phyloP scores from a whole-genome alignment of 2,329 filamentous ascomycete species.

The Alternaria postmessia region DNA sequence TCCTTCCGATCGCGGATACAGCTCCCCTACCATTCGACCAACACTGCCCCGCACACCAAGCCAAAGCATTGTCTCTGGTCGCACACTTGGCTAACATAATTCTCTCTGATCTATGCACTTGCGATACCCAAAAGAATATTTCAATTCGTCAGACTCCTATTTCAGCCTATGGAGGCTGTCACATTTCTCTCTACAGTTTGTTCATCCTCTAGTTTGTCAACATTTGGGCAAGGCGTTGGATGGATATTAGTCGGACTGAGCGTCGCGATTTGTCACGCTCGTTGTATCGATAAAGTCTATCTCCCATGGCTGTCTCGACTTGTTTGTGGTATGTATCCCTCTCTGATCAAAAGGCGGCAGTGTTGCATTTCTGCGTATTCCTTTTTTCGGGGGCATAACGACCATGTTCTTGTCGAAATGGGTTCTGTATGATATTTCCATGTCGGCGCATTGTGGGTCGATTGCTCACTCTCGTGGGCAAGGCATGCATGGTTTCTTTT shows the following conservation, averaged over 20 bases:
- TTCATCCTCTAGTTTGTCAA: slow-evolving; percentile 14
- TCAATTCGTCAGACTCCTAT: slow-evolving; percentile 18
- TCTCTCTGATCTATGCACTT: slow-evolving; percentile 31
- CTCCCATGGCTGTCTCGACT: slow-evolving; percentile 23
- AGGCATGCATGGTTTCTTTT: slow-evolving; percentile 26
- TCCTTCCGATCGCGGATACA: slow-evolving; percentile 42
- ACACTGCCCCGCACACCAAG: slow-evolving; percentile 45
- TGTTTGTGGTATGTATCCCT: slow-evolving; percentile 34
- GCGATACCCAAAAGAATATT: slow-evolving; percentile 50
- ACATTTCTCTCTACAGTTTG: slow-evolving; percentile 15
- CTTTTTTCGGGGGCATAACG: slow-evolving; percentile 6
- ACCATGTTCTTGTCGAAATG: slow-evolving; percentile 14
- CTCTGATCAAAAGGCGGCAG: slow-evolving; percentile 35
- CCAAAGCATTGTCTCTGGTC: slow-evolving; percentile 51
- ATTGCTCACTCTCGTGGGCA: slow-evolving; percentile 15
- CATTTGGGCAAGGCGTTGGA: slow-evolving; percentile 46
- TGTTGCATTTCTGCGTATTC: slow-evolving; percentile 39
- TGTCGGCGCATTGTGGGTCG: slow-evolving; percentile 29
- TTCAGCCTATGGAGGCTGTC: slow-evolving; percentile 8
- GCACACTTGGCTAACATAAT: slow-evolving; percentile 47
- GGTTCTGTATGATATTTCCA: slow-evolving; percentile 43
- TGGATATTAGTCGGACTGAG: slow-evolving; percentile 28
- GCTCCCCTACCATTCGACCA: slow-evolving; percentile 44
- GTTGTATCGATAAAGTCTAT: slow-evolving; percentile 36
- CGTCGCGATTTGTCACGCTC: slow-evolving; percentile 37